phyloP scores from a whole-genome alignment of 164 flowering plant species.

The Vitis rotundifolia region DNA sequence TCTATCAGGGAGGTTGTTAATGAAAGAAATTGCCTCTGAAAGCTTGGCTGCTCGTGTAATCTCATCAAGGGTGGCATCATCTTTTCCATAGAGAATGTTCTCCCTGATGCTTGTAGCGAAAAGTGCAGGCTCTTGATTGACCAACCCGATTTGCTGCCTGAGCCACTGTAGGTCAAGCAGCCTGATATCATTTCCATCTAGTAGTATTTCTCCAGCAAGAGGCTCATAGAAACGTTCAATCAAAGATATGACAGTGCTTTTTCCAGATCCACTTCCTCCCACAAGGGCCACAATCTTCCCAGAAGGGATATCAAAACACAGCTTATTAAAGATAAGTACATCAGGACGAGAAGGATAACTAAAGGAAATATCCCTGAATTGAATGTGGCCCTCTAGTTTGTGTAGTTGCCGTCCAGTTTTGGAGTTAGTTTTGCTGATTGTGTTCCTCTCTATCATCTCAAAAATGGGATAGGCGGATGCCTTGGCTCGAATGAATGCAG shows the following conservation, averaged over 20 bases:
- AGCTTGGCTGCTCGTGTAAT: constrained; percentile 91
- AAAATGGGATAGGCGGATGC: constrained; percentile 92
- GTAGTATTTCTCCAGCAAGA: constrained; percentile 54
- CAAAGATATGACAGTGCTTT: constrained; percentile 92
- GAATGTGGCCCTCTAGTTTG: constrained; percentile 73
- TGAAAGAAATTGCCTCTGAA: constrained; percentile 84
- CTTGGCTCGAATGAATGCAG: constrained; percentile 79
- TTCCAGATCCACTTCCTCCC: constrained; percentile 97
- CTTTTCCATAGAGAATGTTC: constrained; percentile 91
- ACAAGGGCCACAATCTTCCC: constrained; percentile 94
- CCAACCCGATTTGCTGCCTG: constrained; percentile 87
- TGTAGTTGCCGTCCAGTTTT: constrained; percentile 46
- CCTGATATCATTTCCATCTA: constrained; percentile 68
- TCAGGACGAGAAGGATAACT: constrained; percentile 95
- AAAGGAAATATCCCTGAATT: constrained; percentile 70
- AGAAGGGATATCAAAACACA: constrained; percentile 68
- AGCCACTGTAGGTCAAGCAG: constrained; percentile 85
- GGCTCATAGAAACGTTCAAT: constrained; percentile 97
- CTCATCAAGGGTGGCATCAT: constrained; percentile 78
- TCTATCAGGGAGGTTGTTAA: constrained; percentile 91
- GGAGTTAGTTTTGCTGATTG: constrained; percentile 45
- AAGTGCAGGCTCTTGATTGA: constrained; percentile 95
- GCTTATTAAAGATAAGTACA: constrained; percentile 60
- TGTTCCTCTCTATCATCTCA: constrained; percentile 87
- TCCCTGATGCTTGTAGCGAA: constrained; percentile 92